Conservation (phyloP, 768 basidiomycete genomes). For the Flagelloscypha sp. region DNA sequence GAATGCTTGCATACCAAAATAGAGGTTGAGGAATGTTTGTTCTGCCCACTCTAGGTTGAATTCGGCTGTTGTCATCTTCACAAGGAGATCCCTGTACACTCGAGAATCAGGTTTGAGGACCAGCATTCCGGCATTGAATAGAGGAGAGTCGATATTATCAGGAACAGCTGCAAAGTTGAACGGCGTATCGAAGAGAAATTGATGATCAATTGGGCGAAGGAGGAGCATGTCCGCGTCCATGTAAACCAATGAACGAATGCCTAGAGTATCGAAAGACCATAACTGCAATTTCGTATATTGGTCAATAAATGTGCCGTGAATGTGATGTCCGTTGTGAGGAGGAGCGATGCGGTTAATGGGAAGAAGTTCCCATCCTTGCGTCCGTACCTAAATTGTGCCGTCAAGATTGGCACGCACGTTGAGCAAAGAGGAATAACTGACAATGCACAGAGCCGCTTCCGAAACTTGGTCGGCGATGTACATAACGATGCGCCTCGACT, state of each 20-base stretch:
- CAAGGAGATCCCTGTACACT: conserved; percentile 21
- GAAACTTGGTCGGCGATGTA: conserved; percentile 25
- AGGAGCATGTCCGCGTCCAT: conserved; percentile 28
- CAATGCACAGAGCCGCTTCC: conserved; percentile 21
- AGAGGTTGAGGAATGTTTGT: conserved; percentile 34
- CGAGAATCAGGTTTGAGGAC: conserved; percentile 21
- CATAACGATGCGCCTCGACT: conserved; percentile 20
- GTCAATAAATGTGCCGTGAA: conserved; percentile 22
- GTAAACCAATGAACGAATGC: conserved; percentile 21
- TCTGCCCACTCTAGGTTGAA: conserved; percentile 31
- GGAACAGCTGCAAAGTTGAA: conserved; percentile 26
- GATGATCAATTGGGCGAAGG: conserved; percentile 23
- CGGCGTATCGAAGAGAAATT: conserved; percentile 23
- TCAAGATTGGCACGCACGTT: too few relatives aligned
- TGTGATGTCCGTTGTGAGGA: conserved; percentile 19
- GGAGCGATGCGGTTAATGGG: conserved; percentile 23
- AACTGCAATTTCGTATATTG: conserved; percentile 28
- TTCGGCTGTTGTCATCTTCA: conserved; percentile 29
- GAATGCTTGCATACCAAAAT: conserved; percentile 23
- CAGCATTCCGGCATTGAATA: conserved; percentile 30
- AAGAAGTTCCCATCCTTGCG: conserved; percentile 21
- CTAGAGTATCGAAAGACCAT: conserved; percentile 23
- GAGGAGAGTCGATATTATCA: conserved; percentile 17
- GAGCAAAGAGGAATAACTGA: too few relatives aligned
- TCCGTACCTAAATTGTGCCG: too few relatives aligned